Evolutionary conservation across 1,284 basidiomycete genomes (phyloP).

Genomic region (Cryptococcus maquisensis): DNA sequence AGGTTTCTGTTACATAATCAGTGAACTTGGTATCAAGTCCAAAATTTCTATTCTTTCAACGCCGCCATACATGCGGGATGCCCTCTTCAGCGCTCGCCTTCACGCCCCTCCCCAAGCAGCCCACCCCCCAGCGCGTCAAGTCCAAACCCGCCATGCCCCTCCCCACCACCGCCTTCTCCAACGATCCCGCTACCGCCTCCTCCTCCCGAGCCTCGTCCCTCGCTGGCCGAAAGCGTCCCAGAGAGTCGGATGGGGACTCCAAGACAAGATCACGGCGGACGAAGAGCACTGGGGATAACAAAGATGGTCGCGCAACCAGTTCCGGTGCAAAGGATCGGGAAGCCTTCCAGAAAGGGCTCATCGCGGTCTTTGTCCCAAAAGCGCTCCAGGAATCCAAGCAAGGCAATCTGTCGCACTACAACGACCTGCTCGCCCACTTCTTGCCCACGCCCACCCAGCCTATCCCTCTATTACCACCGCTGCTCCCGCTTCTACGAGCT

Average conservation of each 20-base stretch:
- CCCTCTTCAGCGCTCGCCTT: slow-evolving; percentile 22
- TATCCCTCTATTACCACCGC: slow-evolving; percentile 41
- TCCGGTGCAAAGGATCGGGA: slow-evolving; percentile 30
- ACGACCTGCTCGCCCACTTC: slow-evolving; percentile 56
- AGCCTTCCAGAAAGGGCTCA: slow-evolving; percentile 45
- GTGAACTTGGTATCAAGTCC: too few species aligned
- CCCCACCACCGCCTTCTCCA: slow-evolving; percentile 14
- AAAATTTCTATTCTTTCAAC: too few species aligned
- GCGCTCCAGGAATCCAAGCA: slow-evolving; percentile 39
- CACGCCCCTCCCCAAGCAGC: slow-evolving; percentile 7
- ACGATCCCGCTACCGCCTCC: slow-evolving; percentile 14
- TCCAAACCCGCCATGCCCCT: slow-evolving; percentile 8
- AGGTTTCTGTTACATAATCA: too few species aligned
- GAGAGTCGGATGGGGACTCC: slow-evolving; percentile 33
- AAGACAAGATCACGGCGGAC: slow-evolving; percentile 33
- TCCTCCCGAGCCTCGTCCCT: slow-evolving; percentile 34
- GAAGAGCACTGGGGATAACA: slow-evolving; percentile 39
- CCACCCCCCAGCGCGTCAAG: slow-evolving; percentile 7
- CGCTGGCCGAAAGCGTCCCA: slow-evolving; percentile 40
- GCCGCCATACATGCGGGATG: slow-evolving; percentile 9
- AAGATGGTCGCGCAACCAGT: slow-evolving; percentile 7
- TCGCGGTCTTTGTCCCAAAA: slow-evolving; percentile 46
- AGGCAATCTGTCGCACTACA: slow-evolving; percentile 51
- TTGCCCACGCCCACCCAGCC: slow-evolving; percentile 37
- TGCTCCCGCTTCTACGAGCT: slow-evolving; percentile 55